Base-by-base conservation (phyloP, 495 filamentous ascomycete genomes). In the Podospora didyma region DNA sequence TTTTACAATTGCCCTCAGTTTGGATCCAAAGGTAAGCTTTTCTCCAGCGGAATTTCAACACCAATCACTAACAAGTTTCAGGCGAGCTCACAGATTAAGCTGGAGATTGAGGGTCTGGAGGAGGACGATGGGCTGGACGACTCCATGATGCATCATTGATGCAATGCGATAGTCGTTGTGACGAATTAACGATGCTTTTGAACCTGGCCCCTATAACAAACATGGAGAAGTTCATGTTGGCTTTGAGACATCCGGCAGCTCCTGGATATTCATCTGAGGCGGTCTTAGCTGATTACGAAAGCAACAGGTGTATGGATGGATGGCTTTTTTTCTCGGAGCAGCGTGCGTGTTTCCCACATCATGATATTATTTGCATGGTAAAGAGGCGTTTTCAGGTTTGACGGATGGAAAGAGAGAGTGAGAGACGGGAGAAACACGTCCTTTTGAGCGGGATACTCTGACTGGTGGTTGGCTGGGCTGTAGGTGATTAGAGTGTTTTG, bases 1-100 rank as follows among this genome's bases (percentile, higher is more conserved):
- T 69, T 96, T 94, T 62, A 97, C 94, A 0, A 90, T 89, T 65
- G 94, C 95, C 22, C 69, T 97, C 68, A 96, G 96, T 72, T 73
- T 98, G 64, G 94, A 98, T 79, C 94, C 93, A 24, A 97, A 97
- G 87, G 92, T 95, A 7, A 14, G 21, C 22, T 3, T 19, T 0
- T 28, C 14, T 14, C n/a, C 19, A 3, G 22, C 23, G 0, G 47
- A 28, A 20, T 23, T 19, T 47, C 16, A 9, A 58, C 22, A 16
- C 16, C 6, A 24, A 48, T 53, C 20, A 45, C 52, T 73, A 66
- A 69, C 71, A 53, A n/a, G n/a, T 48, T 51, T 39, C 63, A 97
- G 92, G 92, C 92, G 63, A 89, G 87, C 61, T 83, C 86, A 58
- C 86, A 89, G 67, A 96, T 97, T 70, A 97, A 97, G 74, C 88